Percentiles rank a stretch among this genome's conserved stretches.
Conservation (phyloP, 805 yeast species). For the Metschnikowia cubensis region DNA sequence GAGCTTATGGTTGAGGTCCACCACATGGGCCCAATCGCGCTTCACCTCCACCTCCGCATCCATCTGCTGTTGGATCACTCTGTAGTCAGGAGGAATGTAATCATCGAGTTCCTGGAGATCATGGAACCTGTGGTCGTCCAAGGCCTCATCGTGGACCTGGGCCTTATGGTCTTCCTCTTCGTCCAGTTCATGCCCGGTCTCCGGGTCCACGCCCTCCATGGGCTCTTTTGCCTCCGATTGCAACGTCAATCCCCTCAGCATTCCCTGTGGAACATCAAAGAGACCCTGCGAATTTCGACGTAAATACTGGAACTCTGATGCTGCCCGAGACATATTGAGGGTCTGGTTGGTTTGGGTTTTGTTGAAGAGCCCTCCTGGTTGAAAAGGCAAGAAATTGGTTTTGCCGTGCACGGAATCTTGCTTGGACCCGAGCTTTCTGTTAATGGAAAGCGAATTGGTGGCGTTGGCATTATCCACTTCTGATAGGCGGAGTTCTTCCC, state of each 20-base stretch:
- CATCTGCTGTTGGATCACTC: slow-evolving; percentile 21
- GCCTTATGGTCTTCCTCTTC: background rate
- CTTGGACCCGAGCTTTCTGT: slow-evolving; percentile 61
- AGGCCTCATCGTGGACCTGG: background rate
- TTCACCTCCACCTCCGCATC: slow-evolving; percentile 30
- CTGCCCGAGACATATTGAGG: slow-evolving; percentile 11
- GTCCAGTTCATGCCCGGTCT: slow-evolving; percentile 3
- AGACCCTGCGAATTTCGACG: slow-evolving; percentile 72
- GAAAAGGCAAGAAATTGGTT: slow-evolving; percentile 76
- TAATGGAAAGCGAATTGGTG: slow-evolving; percentile 67
- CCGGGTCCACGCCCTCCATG: slow-evolving; percentile 7
- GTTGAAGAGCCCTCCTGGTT: slow-evolving; percentile 74
- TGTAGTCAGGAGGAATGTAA: slow-evolving; percentile 34
- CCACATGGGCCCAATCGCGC: slow-evolving; percentile 91
- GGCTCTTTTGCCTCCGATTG: slow-evolving; percentile 6
- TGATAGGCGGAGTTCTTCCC: slow-evolving; percentile 47
- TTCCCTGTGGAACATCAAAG: slow-evolving; percentile 79
- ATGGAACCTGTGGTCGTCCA: slow-evolving; percentile 3
- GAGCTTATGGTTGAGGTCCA: slow-evolving; percentile 77
- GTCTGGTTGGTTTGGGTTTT: slow-evolving; percentile 17
- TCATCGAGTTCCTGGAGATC: slow-evolving; percentile 44
- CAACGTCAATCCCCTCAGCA: slow-evolving; percentile 61
- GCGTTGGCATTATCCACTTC: slow-evolving; percentile 56
- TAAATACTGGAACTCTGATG: slow-evolving; percentile 28
- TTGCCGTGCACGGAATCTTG: slow-evolving; percentile 65